A percentile compares a stretch with the other conserved stretches of the same genome.
These are phyloP conservation scores for Thyridium curvatum DNA, from an alignment of 2,329 filamentous ascomycete species.

Conservation along the genomic window DNA sequence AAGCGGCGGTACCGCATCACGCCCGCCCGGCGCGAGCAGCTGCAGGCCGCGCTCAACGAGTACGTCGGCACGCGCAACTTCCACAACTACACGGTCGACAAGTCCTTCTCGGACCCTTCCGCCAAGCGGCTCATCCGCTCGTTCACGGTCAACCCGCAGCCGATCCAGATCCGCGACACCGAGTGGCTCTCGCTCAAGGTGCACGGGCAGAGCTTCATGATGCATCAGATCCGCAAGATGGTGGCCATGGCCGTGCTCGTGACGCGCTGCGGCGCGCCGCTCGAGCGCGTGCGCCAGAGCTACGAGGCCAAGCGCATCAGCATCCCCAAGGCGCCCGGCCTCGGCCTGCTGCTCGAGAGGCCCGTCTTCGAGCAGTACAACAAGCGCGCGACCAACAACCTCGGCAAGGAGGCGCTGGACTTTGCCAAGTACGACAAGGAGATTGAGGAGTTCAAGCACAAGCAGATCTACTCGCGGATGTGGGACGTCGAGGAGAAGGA, in stretches of 20 bases:
- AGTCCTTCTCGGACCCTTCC: constrained; percentile 72
- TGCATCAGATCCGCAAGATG: constrained; percentile 99
- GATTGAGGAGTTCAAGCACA: constrained; percentile 84
- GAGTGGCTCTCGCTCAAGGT: constrained; percentile 96
- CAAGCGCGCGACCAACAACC: constrained; percentile 56
- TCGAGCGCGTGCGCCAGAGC: constrained; percentile 64
- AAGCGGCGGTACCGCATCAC: constrained; percentile 83
- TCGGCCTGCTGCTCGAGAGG: constrained; percentile 82
- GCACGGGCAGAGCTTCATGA: constrained; percentile 99
- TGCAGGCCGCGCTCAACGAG: constrained; percentile 67
- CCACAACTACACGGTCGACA: constrained; percentile 97
- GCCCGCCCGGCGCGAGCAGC: constrained; percentile 59
- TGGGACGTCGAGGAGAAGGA: constrained; percentile 85
- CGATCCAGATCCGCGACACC: constrained; percentile 82
- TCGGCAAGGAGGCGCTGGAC: constrained; percentile 63
- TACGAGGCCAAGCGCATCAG: constrained; percentile 69
- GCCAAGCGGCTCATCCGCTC: constrained; percentile 89
- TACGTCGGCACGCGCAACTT: constrained; percentile 87
- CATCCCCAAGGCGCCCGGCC: constrained; percentile 87
- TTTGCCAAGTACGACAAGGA: constrained; percentile 72
- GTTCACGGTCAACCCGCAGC: constrained; percentile 69
- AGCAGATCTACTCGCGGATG: constrained; percentile 86
- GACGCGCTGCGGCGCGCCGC: constrained; percentile 75
- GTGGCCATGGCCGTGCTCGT: constrained; percentile 84
- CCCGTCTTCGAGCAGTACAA: constrained; percentile 93